Base-by-base conservation (phyloP, 306 rosid genomes). In the Albizia julibrissin region DNA sequence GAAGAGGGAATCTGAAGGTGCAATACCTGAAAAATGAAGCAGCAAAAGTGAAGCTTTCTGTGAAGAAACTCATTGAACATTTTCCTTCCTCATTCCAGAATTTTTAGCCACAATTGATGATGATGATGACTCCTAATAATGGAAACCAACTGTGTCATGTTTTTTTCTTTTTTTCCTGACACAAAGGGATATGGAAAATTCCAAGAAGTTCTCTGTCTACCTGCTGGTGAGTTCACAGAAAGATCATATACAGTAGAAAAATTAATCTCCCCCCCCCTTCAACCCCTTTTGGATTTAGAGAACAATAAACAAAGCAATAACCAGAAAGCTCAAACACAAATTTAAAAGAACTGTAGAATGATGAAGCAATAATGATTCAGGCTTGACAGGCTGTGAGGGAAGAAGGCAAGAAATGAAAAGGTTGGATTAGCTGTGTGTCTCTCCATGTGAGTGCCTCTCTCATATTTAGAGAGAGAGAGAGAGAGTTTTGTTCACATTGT, bases 341-440 rank as follows among this genome's bases (percentile, higher is more conserved):
- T 31, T 29, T 24, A 43, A 43, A 80, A 83, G 1, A 83, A 83
- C 67, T 84, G 44, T 64, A 22, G 29, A 89, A 83, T 82, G 79
- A 77, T 82, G 79, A 72, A 83, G 76, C 84, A 37, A 69, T 69
- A 69, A 92, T 92, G 86, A 94, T 91, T 92, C 88, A 84, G 86
- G 83, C 74, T 83, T 90, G 97, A 91, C 97, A 92, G 98, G 87
- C 97, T 94, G 98, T 94, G 90, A 85, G 68, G 88, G 83, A 86
- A 72, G 88, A 84, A 87, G 80, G 89, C 84, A 82, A 84, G 81
- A 79, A 69, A 40, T 34, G 5, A 82, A 72, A 83, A 82, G 84
- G 86, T 79, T 88, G 85, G 77, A 74, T 29, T 64, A 76, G 86
- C 82, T 86, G 83, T 84, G 88, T 87, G 72, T 76, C 76, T 82